Evolutionary conservation across 371 early-diverging fungal genomes (phyloP), one percentile per base, ranked within the genome.

Genomic region (Haplosporangium sp.): DNA sequence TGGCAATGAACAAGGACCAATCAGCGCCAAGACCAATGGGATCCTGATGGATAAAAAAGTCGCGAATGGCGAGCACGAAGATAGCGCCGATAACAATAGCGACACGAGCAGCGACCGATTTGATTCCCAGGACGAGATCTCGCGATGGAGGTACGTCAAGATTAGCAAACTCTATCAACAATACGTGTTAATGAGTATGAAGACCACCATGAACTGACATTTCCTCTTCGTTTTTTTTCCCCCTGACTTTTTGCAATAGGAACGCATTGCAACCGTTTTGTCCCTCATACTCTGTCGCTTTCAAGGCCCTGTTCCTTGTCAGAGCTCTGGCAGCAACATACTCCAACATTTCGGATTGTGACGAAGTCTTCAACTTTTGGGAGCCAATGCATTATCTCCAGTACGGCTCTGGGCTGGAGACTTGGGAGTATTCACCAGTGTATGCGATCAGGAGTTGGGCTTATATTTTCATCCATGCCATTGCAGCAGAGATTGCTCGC

Each of bases 291-390:
- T 80, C 83, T 0, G 74, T 89, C 11, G 91, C 89, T 5, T 89
- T 91, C 80, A 86, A 86, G 46, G 42, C 86, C 4, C 73, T 93
- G 20, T 74, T 90, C 37, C 81, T 88, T 10, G 82, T 86, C 1
- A 85, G 94, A n/a, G 81, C 90, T 48, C 76, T 86, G 14, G 89
- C 91, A n/a, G 91, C 90, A n/a, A 69, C 90, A 0, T 90, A 82
- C 62, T 86, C 89, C 38, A 88, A 89, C 55, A 83, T 81, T 47
- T 68, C 74, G 37, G 96, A 98, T 81, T 98, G 97, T 82, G 97
- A 98, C 80, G 96, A 98, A 79, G 94, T 94, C 9, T 98, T 90
- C 84, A 98, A 97, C 85, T 98, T 94, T 81, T 98, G 95, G 95
- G 99, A 98, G 76, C 95, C 97, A 12, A 82, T 90, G 43, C 98